Evolutionary conservation across 83 land plant species (phyloP).

Genomic region (Diphasiastrum complanatum): DNA sequence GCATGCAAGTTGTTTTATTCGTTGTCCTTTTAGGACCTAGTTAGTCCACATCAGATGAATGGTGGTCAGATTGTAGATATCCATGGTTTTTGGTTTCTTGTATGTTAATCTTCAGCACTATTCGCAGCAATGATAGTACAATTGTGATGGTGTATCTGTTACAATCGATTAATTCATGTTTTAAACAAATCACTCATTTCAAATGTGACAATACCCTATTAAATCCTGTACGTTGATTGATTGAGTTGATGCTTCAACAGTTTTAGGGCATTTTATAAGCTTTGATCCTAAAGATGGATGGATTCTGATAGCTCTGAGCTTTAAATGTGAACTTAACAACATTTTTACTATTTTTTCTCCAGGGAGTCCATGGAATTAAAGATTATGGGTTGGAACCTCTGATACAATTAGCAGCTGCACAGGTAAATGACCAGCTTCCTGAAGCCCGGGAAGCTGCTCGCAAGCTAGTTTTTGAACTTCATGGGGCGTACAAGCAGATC

Average conservation of each 20-base stretch:
- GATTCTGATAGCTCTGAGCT: background rate
- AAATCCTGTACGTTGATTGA: background rate
- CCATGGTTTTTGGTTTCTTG: no score
- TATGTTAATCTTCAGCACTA: no score
- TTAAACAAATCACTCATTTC: no score
- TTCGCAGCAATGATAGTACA: no score
- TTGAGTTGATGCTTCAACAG: background rate
- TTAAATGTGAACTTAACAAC: background rate
- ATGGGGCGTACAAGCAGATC: constrained; percentile 28
- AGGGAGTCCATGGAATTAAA: constrained; percentile 57
- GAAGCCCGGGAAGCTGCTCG: constrained; percentile 94
- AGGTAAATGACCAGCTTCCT: constrained; percentile 78
- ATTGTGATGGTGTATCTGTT: no score
- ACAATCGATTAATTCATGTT: no score
- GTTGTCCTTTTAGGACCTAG: no score
- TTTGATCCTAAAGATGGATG: no score
- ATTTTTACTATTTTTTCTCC: constrained; percentile 8
- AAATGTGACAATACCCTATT: background rate
- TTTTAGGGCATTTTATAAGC: background rate
- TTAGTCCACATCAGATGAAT: no score
- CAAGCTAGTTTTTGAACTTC: constrained; percentile 35
- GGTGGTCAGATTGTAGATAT: no score
- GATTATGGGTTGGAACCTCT: constrained; percentile 52
- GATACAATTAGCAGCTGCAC: constrained; percentile 53
- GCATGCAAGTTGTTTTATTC: no score